Conservation (phyloP, 768 basidiomycete genomes). For the Panaeolus cyanescens region DNA sequence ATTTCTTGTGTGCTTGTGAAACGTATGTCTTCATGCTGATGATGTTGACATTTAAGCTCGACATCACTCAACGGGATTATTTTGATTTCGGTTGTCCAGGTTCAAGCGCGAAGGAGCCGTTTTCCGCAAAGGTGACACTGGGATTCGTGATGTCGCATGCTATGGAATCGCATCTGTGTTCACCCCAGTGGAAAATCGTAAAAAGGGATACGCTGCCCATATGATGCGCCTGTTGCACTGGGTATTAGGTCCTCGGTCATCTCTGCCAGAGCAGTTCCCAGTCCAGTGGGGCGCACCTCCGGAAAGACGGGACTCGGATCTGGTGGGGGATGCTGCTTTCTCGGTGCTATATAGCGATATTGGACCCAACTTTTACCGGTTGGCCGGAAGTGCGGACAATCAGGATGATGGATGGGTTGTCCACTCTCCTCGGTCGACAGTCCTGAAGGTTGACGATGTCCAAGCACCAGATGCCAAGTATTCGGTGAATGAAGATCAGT, state of each 20-base stretch:
- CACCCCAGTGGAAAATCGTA: slow-evolving; percentile 49
- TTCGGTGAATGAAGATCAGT: slow-evolving; percentile 4
- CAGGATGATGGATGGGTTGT: slow-evolving; percentile 42
- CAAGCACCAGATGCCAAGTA: neutral
- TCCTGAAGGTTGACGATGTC: slow-evolving; percentile 31
- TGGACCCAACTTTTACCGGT: slow-evolving; percentile 18
- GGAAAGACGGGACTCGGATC: slow-evolving; percentile 2
- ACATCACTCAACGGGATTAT: slow-evolving; percentile 6
- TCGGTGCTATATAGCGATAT: slow-evolving; percentile 13
- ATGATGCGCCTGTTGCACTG: slow-evolving; percentile 68
- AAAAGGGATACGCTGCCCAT: slow-evolving; percentile 58
- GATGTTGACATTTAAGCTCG: neutral
- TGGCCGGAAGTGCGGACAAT: slow-evolving; percentile 15
- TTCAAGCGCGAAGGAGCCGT: slow-evolving; percentile 32
- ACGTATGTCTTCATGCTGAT: slow-evolving; percentile 42
- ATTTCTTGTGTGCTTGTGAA: slow-evolving; percentile 63
- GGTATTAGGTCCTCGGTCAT: slow-evolving; percentile 24
- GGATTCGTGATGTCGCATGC: slow-evolving; percentile 34
- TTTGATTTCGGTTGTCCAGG: slow-evolving; percentile 13
- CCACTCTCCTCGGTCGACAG: slow-evolving; percentile 32
- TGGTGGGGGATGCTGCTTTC: slow-evolving; percentile 24
- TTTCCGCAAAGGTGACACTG: slow-evolving; percentile 13
- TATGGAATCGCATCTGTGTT: slow-evolving; percentile 62
- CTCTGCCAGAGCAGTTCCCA: slow-evolving; percentile 19
- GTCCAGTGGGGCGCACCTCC: slow-evolving; percentile 28